A percentile compares a stretch with the other conserved stretches of the same genome.
Evolutionary conservation across 1,284 basidiomycete species (phyloP).

Genomic region (Tilletia indica): DNA sequence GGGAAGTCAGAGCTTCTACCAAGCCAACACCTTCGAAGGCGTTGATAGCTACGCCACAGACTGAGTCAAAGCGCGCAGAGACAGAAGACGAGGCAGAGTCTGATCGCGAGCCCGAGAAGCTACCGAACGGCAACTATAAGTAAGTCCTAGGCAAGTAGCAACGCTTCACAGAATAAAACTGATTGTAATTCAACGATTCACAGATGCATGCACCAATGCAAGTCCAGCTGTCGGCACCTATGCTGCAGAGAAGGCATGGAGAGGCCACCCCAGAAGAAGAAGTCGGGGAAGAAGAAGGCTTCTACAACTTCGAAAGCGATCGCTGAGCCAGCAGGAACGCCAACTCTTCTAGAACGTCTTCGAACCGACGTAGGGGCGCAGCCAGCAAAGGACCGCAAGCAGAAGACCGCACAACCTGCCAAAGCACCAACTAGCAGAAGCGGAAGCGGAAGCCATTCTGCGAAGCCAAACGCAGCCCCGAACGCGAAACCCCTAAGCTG

Average conservation of each 20-base stretch:
- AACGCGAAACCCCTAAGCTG: too few relatives aligned
- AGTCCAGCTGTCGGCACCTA: constrained; percentile 46
- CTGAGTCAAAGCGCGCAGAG: not conserved
- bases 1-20: not conserved
- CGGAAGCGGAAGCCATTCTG: not conserved
- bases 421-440: not conserved
- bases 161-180: not conserved
- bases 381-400: not conserved
- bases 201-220: constrained; percentile 43
- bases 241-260: constrained; percentile 38
- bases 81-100: constrained; percentile 3
- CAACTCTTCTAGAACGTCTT: not conserved
- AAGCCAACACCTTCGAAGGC: not conserved
- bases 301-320: not conserved
- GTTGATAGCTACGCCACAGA: not conserved
- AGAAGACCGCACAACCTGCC: not conserved
- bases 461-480: not conserved
- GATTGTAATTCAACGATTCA: not conserved
- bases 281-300: not conserved
- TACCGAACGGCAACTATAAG: constrained; percentile 37
- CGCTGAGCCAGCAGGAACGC: not conserved
- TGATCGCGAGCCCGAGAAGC: constrained; percentile 21
- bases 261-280: constrained; percentile 16
- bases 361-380: not conserved
- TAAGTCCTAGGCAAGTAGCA: constrained; percentile 18